Evolutionary conservation across 306 rosid species (phyloP).

Genomic region (Prunus dulcis): DNA sequence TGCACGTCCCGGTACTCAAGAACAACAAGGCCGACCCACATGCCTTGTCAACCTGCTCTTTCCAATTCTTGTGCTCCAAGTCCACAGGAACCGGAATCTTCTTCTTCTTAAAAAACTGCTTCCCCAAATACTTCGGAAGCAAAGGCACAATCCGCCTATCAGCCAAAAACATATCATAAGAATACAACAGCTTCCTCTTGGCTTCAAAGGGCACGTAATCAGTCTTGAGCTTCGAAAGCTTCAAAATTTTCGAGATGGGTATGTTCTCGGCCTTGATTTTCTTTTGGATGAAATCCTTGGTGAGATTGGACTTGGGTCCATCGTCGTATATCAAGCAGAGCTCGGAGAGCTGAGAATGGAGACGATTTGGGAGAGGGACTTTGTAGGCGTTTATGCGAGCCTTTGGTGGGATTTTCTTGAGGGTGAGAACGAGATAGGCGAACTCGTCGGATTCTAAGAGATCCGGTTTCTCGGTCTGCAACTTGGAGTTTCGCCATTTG

Average conservation of each 20-base stretch:
- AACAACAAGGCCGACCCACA: conserved; percentile 50
- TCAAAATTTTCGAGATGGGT: conserved; percentile 54
- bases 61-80: conserved; percentile 67
- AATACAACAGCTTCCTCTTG: conserved; percentile 61
- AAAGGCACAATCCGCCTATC: conserved; percentile 55
- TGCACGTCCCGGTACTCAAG: conserved; percentile 67
- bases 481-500: conserved; percentile 52
- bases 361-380: conserved; percentile 55
- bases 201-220: conserved; percentile 71
- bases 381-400: conserved; percentile 66
- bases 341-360: conserved; percentile 42
- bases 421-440: conserved; percentile 53
- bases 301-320: conserved; percentile 42
- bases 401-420: conserved; percentile 53
- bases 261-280: conserved; percentile 55
- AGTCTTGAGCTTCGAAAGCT: conserved; percentile 61
- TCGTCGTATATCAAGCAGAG: conserved; percentile 77
- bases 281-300: conserved; percentile 41
- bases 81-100: conserved; percentile 79
- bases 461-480: conserved; percentile 45
- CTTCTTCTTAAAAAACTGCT: conserved; percentile 70
- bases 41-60: conserved; percentile 62
- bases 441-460: conserved; percentile 58
- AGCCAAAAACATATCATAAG: conserved; percentile 62
- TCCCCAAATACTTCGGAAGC: conserved; percentile 59